Percentiles rank a stretch among this genome's conserved stretches.
These are phyloP conservation scores for Gymnopilus dilepis DNA, from an alignment of 768 basidiomycete species.

Conservation along the genomic window DNA sequence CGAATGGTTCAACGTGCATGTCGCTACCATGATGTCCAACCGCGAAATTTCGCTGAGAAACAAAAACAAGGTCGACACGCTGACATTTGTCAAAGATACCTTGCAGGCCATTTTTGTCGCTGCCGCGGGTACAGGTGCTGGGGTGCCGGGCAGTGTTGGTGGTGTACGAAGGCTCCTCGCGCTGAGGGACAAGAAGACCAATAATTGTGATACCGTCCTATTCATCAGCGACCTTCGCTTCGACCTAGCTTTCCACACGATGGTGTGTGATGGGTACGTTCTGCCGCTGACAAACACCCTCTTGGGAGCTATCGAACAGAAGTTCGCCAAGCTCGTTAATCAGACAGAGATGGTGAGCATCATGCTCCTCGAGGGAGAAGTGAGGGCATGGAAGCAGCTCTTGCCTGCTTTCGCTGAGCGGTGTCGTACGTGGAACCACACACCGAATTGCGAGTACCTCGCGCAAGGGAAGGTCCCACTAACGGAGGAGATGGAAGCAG, in stretches of 20 bases:
- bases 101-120: slow-evolving; percentile 21
- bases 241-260: slow-evolving; percentile 46
- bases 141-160: slow-evolving; percentile 12
- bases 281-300: slow-evolving; percentile 27
- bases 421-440: slow-evolving; percentile 57
- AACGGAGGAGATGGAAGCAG: slow-evolving; percentile 36
- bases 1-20: slow-evolving; percentile 39
- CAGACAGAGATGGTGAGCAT: slow-evolving; percentile 12
- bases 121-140: slow-evolving; percentile 19
- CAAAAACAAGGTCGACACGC: slow-evolving; percentile 26
- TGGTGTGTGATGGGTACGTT: slow-evolving; percentile 47
- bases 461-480: slow-evolving; percentile 39
- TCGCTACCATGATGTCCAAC: slow-evolving; percentile 31
- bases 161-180: too few species aligned
- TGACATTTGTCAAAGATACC: slow-evolving; percentile 37
- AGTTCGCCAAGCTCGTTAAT: not conserved
- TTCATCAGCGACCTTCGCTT: slow-evolving; percentile 42
- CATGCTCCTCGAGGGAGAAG: slow-evolving; percentile 35
- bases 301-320: not conserved
- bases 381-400: slow-evolving; percentile 53
- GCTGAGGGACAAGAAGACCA: slow-evolving; percentile 29
- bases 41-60: slow-evolving; percentile 29
- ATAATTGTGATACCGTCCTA: slow-evolving; percentile 37
- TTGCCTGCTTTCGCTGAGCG: slow-evolving; percentile 55
- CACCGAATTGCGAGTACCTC: slow-evolving; percentile 51